Base-by-base conservation (phyloP, 2,329 filamentous ascomycete species). In the Talaromyces sp. region DNA sequence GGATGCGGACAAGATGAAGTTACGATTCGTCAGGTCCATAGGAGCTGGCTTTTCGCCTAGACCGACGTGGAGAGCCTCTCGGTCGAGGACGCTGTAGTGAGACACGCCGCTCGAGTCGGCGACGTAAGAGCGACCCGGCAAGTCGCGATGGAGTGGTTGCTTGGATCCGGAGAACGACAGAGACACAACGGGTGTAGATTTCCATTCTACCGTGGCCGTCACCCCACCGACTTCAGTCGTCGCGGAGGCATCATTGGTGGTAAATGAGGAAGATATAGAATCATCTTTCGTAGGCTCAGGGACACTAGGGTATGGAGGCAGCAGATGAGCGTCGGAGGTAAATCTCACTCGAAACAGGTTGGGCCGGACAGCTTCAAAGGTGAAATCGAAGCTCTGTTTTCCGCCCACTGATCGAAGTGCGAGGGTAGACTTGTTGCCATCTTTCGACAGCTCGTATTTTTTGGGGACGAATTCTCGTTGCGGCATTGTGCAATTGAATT, bases 11-110 rank as follows among this genome's bases (percentile, higher is more conserved):
- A 92, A 79, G 31, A 84, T 82, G 73, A 91, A 92, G 31, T 85
- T 81, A 0, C 89, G 83, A 37, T 87, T 88, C 0, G 84, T 87
- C 1, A 92, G 81, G 70, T 92, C 86, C 87, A 92, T 90, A 0
- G 89, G 89, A 0, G 88, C 89, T 5, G 87, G 82, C 73, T 91
- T 91, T 73, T 92, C 89, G 4, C 89, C 90, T 0, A 92, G 80
- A 0, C 90, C 89, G 19, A 90, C 84, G 69, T 92, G 87, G 0
- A 92, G 81, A 0, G 85, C 88, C 22, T 83, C 81, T 16, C 83
- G 79, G 67, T 88, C 85, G 73, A 89, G 89, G 14, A 81, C 76
- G 0, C 85, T 86, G 71, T 91, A 91, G 70, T 90, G 87, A 0
- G 87, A 83, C 22, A 90, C 77, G 1, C 89, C 89, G 0, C 78